These are phyloP conservation scores for Populus deltoides DNA, from an alignment of 345 rosid genomes.

Conservation along the genomic window DNA sequence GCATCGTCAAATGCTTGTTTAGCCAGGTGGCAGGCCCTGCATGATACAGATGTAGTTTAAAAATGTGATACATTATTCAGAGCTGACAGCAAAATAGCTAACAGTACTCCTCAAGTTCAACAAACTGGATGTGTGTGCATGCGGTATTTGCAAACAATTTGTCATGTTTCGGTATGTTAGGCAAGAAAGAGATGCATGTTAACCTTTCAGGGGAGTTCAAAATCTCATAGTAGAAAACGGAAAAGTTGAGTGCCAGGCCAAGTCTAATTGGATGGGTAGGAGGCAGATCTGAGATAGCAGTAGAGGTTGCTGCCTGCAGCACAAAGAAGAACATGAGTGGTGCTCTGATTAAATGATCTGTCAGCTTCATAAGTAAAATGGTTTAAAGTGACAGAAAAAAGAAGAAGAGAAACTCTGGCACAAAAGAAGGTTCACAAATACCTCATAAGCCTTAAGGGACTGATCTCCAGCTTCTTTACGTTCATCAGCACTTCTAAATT, in stretches of 20 bases:
- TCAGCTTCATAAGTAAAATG: background rate
- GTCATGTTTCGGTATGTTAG: background rate
- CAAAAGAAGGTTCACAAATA: background rate
- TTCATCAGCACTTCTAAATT: slow-evolving; percentile 42
- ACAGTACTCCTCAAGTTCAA: background rate
- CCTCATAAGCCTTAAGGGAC: slow-evolving; percentile 60
- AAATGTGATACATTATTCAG: background rate
- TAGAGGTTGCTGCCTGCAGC: slow-evolving; percentile 43
- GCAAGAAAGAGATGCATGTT: background rate
- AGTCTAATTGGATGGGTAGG: slow-evolving; percentile 51
- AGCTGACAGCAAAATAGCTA: background rate
- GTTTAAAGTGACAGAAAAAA: background rate
- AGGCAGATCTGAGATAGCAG: slow-evolving; percentile 32
- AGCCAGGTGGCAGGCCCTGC: slow-evolving; percentile 81
- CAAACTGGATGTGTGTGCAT: background rate
- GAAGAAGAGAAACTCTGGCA: background rate
- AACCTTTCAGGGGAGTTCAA: slow-evolving; percentile 41
- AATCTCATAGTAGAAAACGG: slow-evolving; percentile 49
- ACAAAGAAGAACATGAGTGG: background rate
- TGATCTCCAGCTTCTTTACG: slow-evolving; percentile 56
- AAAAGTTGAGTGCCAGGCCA: slow-evolving; percentile 46
- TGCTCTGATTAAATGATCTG: background rate
- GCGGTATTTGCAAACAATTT: background rate
- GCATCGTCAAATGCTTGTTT: slow-evolving; percentile 90
- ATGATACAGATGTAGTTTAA: slow-evolving; percentile 8